phyloP scores from a whole-genome alignment of 129 eudicot genomes.

The Chrysanthemum makinoi region DNA sequence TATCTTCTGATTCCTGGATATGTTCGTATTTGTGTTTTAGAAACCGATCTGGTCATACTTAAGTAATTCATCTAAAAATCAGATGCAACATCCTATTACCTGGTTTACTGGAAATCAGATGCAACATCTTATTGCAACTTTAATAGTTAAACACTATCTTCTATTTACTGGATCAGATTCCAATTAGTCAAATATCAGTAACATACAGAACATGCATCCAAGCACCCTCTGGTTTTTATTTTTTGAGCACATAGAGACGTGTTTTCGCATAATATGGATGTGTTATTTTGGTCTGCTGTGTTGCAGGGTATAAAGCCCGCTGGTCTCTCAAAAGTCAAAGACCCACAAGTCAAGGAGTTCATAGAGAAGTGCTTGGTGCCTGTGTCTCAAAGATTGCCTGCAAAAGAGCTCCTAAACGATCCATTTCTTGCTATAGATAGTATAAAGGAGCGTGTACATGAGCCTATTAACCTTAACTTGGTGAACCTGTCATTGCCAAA shows the following conservation, averaged over 20 bases:
- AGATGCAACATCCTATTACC: too few species aligned
- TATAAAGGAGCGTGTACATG: slow-evolving; percentile 27
- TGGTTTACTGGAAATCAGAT: too few species aligned
- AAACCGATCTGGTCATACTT: too few species aligned
- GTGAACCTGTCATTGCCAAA: slow-evolving; percentile 1
- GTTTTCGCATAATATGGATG: not conserved
- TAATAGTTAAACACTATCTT: too few species aligned
- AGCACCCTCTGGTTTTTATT: not conserved
- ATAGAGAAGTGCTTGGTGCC: slow-evolving; percentile 60
- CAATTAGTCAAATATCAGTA: not conserved
- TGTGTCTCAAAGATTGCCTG: slow-evolving; percentile 40
- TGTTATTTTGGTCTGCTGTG: slow-evolving; percentile 15
- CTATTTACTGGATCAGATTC: too few species aligned
- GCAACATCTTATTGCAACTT: too few species aligned
- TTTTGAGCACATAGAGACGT: not conserved
- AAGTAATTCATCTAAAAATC: too few species aligned
- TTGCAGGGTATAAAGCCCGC: slow-evolving; percentile 41
- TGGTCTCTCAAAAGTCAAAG: slow-evolving; percentile 45
- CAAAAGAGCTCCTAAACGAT: slow-evolving; percentile 47
- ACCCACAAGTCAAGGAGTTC: slow-evolving; percentile 39
- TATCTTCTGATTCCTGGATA: not conserved
- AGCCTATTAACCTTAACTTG: slow-evolving; percentile 26
- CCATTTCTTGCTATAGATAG: slow-evolving; percentile 44
- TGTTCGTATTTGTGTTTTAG: not conserved
- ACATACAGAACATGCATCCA: not conserved